These are phyloP conservation scores for Cyanodermella asteris DNA, from an alignment of 2,329 filamentous ascomycete species.

Conservation along the genomic window DNA sequence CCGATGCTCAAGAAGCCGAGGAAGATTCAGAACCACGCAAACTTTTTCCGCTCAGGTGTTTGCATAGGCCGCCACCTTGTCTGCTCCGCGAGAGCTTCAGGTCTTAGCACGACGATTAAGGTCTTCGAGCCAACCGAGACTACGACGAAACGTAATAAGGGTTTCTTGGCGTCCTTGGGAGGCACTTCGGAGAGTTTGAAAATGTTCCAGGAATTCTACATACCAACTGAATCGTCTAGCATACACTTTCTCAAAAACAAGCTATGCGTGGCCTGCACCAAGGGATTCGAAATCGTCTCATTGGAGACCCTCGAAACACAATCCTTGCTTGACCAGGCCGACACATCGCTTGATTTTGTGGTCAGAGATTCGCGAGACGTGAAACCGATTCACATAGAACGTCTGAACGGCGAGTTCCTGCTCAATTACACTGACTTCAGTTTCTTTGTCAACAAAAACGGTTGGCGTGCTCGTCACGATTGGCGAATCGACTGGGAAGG, in stretches of 20 bases:
- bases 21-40: slow-evolving; percentile 93
- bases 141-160: slow-evolving; percentile 79
- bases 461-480: slow-evolving; percentile 85
- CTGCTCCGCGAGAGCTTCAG: slow-evolving; percentile 86
- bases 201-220: slow-evolving; percentile 64
- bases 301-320: slow-evolving; percentile 96
- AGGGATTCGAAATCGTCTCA: slow-evolving; percentile 91
- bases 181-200: slow-evolving; percentile 6
- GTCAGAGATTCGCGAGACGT: slow-evolving; percentile 82
- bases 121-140: slow-evolving; percentile 97
- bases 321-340: slow-evolving; percentile 86
- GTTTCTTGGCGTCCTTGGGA: slow-evolving; percentile 82
- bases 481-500: slow-evolving; percentile 98
- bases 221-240: slow-evolving; percentile 91
- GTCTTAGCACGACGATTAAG: slow-evolving; percentile 88
- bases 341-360: slow-evolving; percentile 94
- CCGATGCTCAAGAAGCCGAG: slow-evolving; percentile 66
- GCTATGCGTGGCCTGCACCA: slow-evolving; percentile 82
- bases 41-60: slow-evolving; percentile 95
- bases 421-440: slow-evolving; percentile 97
- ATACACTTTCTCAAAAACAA: slow-evolving; percentile 96
- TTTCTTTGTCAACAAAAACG: slow-evolving; percentile 97
- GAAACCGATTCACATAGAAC: slow-evolving; percentile 90
- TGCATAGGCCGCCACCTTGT: slow-evolving; percentile 86
- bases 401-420: slow-evolving; percentile 88